A percentile compares a stretch with the other conserved stretches of the same genome.
These are phyloP conservation scores for Chimonanthus praecox DNA, from an alignment of 164 flowering plant genomes.

Conservation along the genomic window DNA sequence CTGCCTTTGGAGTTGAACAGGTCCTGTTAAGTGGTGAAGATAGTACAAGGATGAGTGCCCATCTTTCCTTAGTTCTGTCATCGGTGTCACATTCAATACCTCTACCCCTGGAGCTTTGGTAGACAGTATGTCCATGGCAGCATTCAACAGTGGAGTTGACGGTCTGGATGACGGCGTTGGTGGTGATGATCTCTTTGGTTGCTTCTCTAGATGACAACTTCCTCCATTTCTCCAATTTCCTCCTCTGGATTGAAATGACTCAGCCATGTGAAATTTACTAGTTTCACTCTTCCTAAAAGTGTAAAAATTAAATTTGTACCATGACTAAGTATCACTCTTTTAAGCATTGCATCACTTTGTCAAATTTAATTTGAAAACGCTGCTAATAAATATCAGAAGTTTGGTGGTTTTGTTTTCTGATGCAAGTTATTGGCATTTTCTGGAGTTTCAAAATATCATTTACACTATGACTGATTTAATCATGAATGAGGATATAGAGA, in stretches of 20 bases:
- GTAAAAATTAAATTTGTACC: too few species aligned
- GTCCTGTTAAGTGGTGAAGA: constrained; percentile 34
- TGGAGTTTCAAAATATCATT: not conserved
- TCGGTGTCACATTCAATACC: constrained; percentile 56
- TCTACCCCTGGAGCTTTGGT: constrained; percentile 27
- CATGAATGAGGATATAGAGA: not conserved
- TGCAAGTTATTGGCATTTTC: not conserved
- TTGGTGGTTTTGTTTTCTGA: not conserved
- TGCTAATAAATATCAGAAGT: not conserved
- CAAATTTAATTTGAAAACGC: not conserved
- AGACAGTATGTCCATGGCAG: constrained; percentile 29
- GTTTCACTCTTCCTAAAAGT: too few species aligned
- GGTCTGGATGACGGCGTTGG: constrained; percentile 37
- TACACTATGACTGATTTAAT: not conserved
- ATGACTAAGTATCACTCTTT: too few species aligned
- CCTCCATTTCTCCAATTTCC: constrained; percentile 90
- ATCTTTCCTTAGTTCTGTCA: constrained; percentile 75
- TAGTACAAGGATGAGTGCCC: constrained; percentile 84
- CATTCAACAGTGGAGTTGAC: constrained; percentile 33
- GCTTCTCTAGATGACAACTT: constrained; percentile 68
- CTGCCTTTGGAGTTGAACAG: constrained; percentile 69
- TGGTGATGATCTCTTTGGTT: constrained; percentile 59
- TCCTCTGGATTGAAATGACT: constrained; percentile 35
- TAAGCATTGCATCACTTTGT: not conserved
- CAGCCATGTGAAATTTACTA: not conserved